Evolutionary conservation across 768 basidiomycete genomes (phyloP), one percentile per base, ranked within the genome.

Genomic region (Tremella mesenterica): DNA sequence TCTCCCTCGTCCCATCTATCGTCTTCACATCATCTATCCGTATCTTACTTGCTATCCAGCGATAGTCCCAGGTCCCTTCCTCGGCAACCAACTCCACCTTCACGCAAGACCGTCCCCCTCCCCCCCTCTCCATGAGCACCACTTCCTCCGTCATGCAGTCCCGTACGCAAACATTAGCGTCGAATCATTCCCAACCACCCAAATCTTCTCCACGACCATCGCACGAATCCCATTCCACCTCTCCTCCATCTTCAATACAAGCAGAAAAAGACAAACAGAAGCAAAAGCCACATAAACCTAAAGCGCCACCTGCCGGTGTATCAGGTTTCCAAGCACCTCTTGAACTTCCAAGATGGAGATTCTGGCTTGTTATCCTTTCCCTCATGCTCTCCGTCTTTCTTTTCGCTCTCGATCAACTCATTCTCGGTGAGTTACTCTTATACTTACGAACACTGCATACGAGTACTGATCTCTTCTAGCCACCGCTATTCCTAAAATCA

Each of bases 391-490:
- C 53, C 20, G 54, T 69, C 25, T 69, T 69, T 64, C 50, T 69
- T 13, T 68, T 64, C 39, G 66, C 66, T 14, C 56, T 68, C 5
- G 75, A 77, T 58, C 60, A 73, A 52, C 70, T 76, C 2, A 77
- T 78, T 58, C 64, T 77, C 23, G 38, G n/a, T n/a, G n/a, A n/a
- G n/a, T n/a, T n/a, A n/a, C n/a, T n/a, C n/a, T n/a, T n/a, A n/a
- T n/a, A n/a, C n/a, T n/a, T n/a, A n/a, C n/a, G n/a, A n/a, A n/a
- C n/a, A n/a, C n/a, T n/a, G n/a, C n/a, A n/a, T n/a, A n/a, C n/a
- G n/a, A n/a, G n/a, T n/a, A n/a, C n/a, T n/a, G n/a, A n/a, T n/a
- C n/a, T n/a, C n/a, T n/a, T n/a, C 41, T 43, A 7, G 66, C 67
- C 3, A 71, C 67, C 14, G 69, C 69, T 14, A 73, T 69, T 18